Base-by-base conservation (phyloP, 371 early-diverging fungal genomes). In the Actinomortierella ambigua region DNA sequence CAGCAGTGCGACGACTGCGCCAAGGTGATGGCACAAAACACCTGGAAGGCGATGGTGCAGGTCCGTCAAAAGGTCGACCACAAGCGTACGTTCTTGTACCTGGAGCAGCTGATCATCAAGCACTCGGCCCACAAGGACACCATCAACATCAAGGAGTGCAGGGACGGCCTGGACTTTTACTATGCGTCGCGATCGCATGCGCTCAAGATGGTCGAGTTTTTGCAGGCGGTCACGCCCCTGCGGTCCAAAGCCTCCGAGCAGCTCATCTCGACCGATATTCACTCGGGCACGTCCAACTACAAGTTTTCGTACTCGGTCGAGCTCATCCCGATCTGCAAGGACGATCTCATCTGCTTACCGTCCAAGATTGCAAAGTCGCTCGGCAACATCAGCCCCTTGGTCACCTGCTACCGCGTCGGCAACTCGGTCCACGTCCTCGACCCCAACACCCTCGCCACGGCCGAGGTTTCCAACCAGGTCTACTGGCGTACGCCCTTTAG, bases 1-100 rank as follows among this genome's bases (percentile, higher is more conserved):
- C 97, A 95, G 80, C 97, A 98, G 77, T 99, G 99, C 79, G 90
- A 93, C 53, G 98, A 98, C 79, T 99, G 99, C 85, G 91, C 95
- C 26, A 90, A 96, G 58, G 89, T 98, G 34, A 98, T 95, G 83
- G 99, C 99, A 7, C 95, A 99, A 79, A 95, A 99, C 71, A 98
- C 95, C 7, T 99, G 99, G 99, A 95, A 95, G 75, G 96, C 98
- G 14, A 87, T 91, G 56, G 99, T 99, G 20, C 99, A 99, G 85
- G 90, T 99, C 24, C 92, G 99, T 60, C 99, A 99, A 82, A 98
- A 98, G 84, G 96, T 95, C 20, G 89, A 88, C 48, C 98, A 98
- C 83, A 97, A 98, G 84, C 88, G 96, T 68, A 99, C 99, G 5
- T 98, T 99, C 83, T 87, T 99, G 65, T 96, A 92, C 79, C 85